Evolutionary conservation across 1,139 yeast species (phyloP).

Genomic region (Blastobotrys elegans): DNA sequence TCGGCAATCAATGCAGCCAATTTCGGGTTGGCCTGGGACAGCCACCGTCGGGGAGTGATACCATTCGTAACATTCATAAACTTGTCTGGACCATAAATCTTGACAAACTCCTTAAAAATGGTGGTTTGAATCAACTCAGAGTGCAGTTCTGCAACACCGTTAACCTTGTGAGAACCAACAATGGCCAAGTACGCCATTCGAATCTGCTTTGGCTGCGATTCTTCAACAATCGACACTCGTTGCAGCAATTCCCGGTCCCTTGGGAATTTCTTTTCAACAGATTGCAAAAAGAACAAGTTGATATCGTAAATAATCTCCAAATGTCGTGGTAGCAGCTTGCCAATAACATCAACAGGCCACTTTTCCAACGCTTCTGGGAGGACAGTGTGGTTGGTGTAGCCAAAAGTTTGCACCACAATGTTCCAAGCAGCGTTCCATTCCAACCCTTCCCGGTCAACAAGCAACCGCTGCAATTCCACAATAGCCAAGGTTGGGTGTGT

Average conservation of each 20-base stretch:
- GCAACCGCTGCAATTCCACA: slow-evolving; percentile 82
- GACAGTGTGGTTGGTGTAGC: slow-evolving; percentile 93
- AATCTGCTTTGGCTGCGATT: slow-evolving; percentile 69
- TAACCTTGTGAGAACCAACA: slow-evolving; percentile 87
- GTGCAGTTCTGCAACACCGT: slow-evolving; percentile 94
- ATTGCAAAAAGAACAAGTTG: slow-evolving; percentile 71
- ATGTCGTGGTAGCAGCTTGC: slow-evolving; percentile 81
- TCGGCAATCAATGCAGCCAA: slow-evolving; percentile 68
- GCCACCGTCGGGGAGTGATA: slow-evolving; percentile 95
- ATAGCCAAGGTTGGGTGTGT: slow-evolving; percentile 93
- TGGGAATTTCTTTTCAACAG: slow-evolving; percentile 74
- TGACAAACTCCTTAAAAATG: slow-evolving; percentile 84
- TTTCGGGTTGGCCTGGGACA: slow-evolving; percentile 85
- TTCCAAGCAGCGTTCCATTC: slow-evolving; percentile 84
- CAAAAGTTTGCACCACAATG: slow-evolving; percentile 75
- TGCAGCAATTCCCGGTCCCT: slow-evolving; percentile 54
- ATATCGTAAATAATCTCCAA: slow-evolving; percentile 86
- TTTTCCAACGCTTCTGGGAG: slow-evolving; percentile 93
- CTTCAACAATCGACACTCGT: slow-evolving; percentile 82
- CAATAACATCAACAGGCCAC: slow-evolving; percentile 85
- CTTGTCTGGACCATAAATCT: slow-evolving; percentile 71
- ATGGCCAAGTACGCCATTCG: slow-evolving; percentile 92
- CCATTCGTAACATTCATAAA: slow-evolving; percentile 94
- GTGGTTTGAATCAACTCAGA: slow-evolving; percentile 87
- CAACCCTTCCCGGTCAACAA: slow-evolving; percentile 77